A percentile compares a stretch with the other conserved stretches of the same genome.
Conservation (phyloP, 2,329 filamentous ascomycete species). For the Penicillium sp. region DNA sequence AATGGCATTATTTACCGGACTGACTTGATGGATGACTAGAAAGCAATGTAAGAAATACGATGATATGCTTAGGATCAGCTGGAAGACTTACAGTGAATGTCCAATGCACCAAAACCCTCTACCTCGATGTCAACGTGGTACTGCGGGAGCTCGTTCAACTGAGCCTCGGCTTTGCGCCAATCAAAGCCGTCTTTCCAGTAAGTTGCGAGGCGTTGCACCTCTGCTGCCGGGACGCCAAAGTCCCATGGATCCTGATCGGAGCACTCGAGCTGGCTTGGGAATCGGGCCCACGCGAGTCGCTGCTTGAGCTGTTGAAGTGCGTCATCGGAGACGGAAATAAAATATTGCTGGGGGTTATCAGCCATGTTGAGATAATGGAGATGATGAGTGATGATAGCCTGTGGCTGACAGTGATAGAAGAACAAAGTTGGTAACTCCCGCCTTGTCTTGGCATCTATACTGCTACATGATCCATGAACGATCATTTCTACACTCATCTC, state of each 20-base stretch:
- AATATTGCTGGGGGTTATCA: slow-evolving; percentile 8
- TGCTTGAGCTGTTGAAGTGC: slow-evolving; percentile 17
- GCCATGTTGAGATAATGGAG: slow-evolving; percentile 8
- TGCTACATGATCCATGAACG: not conserved
- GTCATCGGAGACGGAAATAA: slow-evolving; percentile 13
- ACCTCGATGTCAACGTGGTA: slow-evolving; percentile 52
- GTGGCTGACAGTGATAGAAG: too few species aligned
- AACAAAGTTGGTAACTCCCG: not conserved
- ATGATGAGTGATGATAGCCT: not conserved
- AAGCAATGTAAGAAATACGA: not conserved
- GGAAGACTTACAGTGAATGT: slow-evolving; percentile 52
- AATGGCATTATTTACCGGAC: slow-evolving; percentile 50
- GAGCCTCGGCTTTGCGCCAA: slow-evolving; percentile 58
- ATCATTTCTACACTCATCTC: too few species aligned
- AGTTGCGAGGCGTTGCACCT: slow-evolving; percentile 47
- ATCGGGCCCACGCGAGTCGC: slow-evolving; percentile 15
- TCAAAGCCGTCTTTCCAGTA: slow-evolving; percentile 56
- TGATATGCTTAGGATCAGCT: not conserved
- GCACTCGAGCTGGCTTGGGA: slow-evolving; percentile 17
- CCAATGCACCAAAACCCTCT: slow-evolving; percentile 54
- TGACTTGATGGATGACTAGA: slow-evolving; percentile 53
- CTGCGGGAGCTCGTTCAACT: slow-evolving; percentile 58
- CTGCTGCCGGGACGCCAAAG: slow-evolving; percentile 16
- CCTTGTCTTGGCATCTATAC: not conserved
- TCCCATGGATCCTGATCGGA: slow-evolving; percentile 17